A percentile compares a stretch with the other conserved stretches of the same genome.
phyloP scores from a whole-genome alignment of 2,329 filamentous ascomycete species.

The Beauveria scarabaeidicola region DNA sequence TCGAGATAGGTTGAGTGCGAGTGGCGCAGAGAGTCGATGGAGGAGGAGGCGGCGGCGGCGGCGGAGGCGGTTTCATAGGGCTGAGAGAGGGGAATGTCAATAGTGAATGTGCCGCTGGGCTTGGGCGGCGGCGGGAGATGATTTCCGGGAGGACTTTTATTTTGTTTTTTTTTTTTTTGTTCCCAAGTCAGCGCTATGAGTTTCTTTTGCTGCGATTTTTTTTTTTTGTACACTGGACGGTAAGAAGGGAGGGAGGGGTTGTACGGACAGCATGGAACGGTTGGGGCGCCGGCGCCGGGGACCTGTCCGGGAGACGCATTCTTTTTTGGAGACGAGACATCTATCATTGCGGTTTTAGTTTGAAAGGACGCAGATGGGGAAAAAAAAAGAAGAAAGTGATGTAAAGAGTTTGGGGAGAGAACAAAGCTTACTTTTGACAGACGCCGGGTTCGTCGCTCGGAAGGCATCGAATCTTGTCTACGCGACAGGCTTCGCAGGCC shows the following conservation, averaged over 20 bases:
- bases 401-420: not conserved
- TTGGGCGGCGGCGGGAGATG: constrained; percentile 24
- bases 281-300: constrained; percentile 41
- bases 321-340: constrained; percentile 43
- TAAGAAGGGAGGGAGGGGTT: not conserved
- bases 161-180: no score
- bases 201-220: no score
- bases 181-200: no score
- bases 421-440: not conserved
- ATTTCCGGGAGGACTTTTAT: constrained; percentile 10
- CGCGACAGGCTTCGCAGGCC: constrained; percentile 7
- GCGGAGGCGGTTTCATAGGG: constrained; percentile 26
- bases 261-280: constrained; percentile 31
- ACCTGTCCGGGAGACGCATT: constrained; percentile 43
- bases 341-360: no score
- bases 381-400: not conserved
- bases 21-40: constrained; percentile 34
- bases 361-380: no score
- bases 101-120: constrained; percentile 43
- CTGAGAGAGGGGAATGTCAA: constrained; percentile 40
- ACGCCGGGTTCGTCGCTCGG: constrained; percentile 2
- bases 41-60: constrained; percentile 25
- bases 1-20: constrained; percentile 35
- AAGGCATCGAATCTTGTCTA: constrained; percentile 2
- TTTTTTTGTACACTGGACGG: no score